Evolutionary conservation across 495 filamentous ascomycete species (phyloP), one percentile per base, ranked within the genome.

Genomic region (Penicillium chermesinum): DNA sequence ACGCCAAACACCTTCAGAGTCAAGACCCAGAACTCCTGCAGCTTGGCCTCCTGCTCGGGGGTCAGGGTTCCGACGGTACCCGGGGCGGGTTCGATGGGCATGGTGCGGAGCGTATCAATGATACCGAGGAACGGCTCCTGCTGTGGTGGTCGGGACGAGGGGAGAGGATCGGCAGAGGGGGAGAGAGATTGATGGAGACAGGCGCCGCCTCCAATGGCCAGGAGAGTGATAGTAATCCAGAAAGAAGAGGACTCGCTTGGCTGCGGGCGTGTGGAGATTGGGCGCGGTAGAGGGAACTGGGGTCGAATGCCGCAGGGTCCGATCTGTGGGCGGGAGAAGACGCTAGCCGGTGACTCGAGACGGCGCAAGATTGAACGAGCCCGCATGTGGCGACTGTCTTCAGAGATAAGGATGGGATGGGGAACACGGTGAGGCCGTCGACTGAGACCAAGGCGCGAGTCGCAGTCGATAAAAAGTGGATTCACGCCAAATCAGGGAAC

Each of bases 61-160:
- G 93, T 96, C 41, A 98, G 80, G 60, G 83, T 95, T 49, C 87
- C 89, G 33, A 91, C 84, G 49, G 90, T 82, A 42, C 93, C 93
- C 19, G 86, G 83, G 16, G 82, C 72, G 41, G 65, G 70, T 48
- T 72, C 58, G 50, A 55, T 45, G 41, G 70, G 50, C 65, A 72
- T 72, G 40, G 61, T 47, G 50, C 59, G 52, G 56, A 58, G 46
- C 49, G 47, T 48, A 39, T 75, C 67, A 38, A 73, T 63, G 18
- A 71, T 57, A 38, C 61, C 64, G 42, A 71, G 63, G 47, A 69
- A 69, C 39, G 56, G 41, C 46, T 59, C 53, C 14, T 46, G n/a
- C 19, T 33, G 34, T 27, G 44, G 34, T 2, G 19, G 12, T 15
- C 33, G 19, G 44, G 34, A 20, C 36, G 17, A 39, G 9, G 48